Conservation (phyloP, 2,329 filamentous ascomycete genomes). For the Pseudocercospora pini-densiflorae region DNA sequence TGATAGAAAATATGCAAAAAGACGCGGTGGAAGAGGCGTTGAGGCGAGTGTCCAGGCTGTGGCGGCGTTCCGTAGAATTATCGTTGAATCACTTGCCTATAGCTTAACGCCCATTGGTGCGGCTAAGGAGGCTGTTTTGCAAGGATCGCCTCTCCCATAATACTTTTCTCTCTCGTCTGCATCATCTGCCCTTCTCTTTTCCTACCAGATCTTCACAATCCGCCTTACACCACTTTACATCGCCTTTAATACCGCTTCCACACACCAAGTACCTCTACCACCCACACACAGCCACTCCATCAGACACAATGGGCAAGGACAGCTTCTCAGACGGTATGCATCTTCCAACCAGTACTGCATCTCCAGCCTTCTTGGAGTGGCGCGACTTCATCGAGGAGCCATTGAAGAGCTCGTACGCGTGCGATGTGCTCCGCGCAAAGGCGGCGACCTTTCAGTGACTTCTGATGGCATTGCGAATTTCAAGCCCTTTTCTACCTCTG, state of each 20-base stretch:
- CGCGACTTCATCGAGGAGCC: conserved; percentile 2
- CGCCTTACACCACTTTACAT: conserved; percentile 2
- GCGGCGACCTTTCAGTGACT: neutral
- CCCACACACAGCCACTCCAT: conserved; percentile 6
- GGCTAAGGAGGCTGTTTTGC: neutral
- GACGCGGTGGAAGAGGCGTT: neutral
- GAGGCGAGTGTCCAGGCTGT: neutral
- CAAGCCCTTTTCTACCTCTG: neutral
- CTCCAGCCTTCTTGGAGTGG: neutral
- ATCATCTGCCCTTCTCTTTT: neutral
- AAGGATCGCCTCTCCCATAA: neutral
- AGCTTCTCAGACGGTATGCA: conserved; percentile 43
- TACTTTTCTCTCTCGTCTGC: neutral
- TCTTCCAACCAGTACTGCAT: neutral
- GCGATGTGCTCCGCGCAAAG: neutral
- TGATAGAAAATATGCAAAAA: neutral
- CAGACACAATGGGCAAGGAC: conserved; percentile 45
- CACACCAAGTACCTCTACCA: neutral
- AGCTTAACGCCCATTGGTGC: neutral
- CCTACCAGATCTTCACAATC: neutral
- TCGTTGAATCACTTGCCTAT: neutral
- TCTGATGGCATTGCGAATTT: neutral
- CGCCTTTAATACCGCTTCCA: neutral
- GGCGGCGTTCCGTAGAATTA: neutral
- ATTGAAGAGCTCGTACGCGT: neutral